Percentiles rank a stretch among this genome's conserved stretches.
These are phyloP conservation scores for Macrocybe gigantea DNA, from an alignment of 768 basidiomycete genomes.

Conservation along the genomic window DNA sequence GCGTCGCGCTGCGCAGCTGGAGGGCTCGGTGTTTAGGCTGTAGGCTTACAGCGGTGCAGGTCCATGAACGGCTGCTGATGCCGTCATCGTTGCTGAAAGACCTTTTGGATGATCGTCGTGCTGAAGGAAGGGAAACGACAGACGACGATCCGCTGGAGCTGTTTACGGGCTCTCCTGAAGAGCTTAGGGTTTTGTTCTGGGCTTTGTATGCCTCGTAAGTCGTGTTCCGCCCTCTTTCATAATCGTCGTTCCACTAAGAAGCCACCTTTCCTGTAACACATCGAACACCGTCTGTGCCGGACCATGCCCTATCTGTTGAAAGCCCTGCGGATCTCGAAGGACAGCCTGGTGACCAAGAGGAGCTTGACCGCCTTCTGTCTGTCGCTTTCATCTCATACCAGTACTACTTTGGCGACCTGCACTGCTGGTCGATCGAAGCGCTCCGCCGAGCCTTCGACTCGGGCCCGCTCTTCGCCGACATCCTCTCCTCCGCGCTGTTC, in stretches of 20 bases:
- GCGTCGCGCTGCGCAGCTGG: slow-evolving; percentile 1
- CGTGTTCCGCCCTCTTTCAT: background rate
- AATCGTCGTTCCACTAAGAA: background rate
- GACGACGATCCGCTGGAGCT: slow-evolving; percentile 36
- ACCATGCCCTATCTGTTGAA: background rate
- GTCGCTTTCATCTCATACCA: slow-evolving; percentile 44
- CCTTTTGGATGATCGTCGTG: slow-evolving; percentile 7
- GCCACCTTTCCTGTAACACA: background rate
- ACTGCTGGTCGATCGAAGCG: slow-evolving; percentile 36
- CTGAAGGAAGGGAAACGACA: slow-evolving; percentile 10
- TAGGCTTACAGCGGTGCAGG: slow-evolving; percentile 9
- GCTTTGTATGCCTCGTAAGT: slow-evolving; percentile 47
- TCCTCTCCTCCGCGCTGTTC: slow-evolving; percentile 30
- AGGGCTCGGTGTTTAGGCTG: background rate
- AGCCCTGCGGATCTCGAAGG: slow-evolving; percentile 42
- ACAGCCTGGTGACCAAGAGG: slow-evolving; percentile 32
- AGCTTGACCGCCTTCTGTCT: slow-evolving; percentile 33
- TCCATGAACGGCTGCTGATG: slow-evolving; percentile 15
- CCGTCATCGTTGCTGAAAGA: slow-evolving; percentile 14
- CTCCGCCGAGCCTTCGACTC: slow-evolving; percentile 21
- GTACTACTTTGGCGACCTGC: slow-evolving; percentile 40
- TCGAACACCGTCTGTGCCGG: background rate
- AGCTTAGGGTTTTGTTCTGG: slow-evolving; percentile 50
- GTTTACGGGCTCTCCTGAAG: slow-evolving; percentile 34
- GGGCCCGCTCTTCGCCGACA: slow-evolving; percentile 19